Evolutionary conservation across 2,329 filamentous ascomycete genomes (phyloP), one percentile per base, ranked within the genome.

Genomic region (Alternaria brassicae): DNA sequence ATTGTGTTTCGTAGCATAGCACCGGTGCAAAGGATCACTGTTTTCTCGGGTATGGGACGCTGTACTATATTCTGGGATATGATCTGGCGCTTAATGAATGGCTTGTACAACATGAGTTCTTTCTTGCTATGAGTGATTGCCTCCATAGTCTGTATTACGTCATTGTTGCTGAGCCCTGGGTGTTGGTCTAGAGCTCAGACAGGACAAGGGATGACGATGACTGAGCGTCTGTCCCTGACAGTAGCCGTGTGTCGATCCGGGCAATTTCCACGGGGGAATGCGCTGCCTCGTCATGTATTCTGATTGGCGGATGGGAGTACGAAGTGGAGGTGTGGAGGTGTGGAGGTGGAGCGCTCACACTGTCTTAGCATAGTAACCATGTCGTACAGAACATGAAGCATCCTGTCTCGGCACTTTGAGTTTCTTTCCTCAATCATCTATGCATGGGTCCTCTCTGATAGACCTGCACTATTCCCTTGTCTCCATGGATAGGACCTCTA

Each of bases 1-100:
- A 59, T 60, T 72, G 63, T 61, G 68, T 74, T 75, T 65, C 68
- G 64, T 76, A 56, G 75, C 75, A 77, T 77, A 77, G 75, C 75
- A 76, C 68, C 66, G 74, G 75, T 72, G 74, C 74, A 65, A 66
- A 63, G 73, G 71, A 67, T 72, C 69, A 58, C 48, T 27, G 47
- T 60, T 56, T 60, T 55, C 62, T 69, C 58, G 61, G 61, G 60
- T 63, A 68, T 64, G 59, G 69, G 70, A 67, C 68, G 67, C 61
- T 71, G 66, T 76, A 73, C 71, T 73, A 72, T 70, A 71, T 62
- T 55, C 56, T 65, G 64, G 70, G 68, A 64, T 67, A 63, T 62
- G 57, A 66, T 62, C 66, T 64, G 65, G 67, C 58, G 53, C 61
- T 56, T 40, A 61, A 68, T 69, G 65, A 60, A 64, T 63, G 62